Percentiles rank a stretch among this genome's conserved stretches.
phyloP scores from a whole-genome alignment of 2,329 filamentous ascomycete species.

The Pyricularia pennisetigena region DNA sequence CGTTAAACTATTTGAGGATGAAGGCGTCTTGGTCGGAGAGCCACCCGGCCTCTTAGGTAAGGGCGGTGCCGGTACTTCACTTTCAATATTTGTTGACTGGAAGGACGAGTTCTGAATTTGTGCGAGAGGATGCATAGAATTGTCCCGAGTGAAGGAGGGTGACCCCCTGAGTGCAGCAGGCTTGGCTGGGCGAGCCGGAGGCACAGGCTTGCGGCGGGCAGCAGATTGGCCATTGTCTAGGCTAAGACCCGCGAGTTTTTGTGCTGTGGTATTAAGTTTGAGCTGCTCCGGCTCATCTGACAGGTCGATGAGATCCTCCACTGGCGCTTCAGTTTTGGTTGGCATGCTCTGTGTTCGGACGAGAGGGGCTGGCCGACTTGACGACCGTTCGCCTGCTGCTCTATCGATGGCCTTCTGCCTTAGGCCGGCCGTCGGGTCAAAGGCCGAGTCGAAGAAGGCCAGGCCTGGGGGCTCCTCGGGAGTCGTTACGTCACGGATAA shows the following conservation, averaged over 20 bases:
- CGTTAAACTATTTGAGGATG: constrained; percentile 2
- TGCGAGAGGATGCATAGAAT: constrained; percentile 25
- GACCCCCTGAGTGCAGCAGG: constrained; percentile 42
- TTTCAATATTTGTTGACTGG: constrained; percentile 16
- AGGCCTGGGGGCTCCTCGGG: constrained; percentile 39
- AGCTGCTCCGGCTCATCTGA: constrained; percentile 38
- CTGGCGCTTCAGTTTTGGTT: constrained; percentile 21
- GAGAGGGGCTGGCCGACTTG: constrained; percentile 21
- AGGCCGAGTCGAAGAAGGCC: constrained; percentile 66
- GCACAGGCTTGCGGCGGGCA: constrained; percentile 21
- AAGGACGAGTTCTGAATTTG: constrained; percentile 30
- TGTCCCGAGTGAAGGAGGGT: constrained; percentile 18
- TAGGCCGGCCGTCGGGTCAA: constrained; percentile 15
- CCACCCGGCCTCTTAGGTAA: constrained; percentile 1
- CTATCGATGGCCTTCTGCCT: neutral
- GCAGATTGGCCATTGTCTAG: constrained; percentile 3
- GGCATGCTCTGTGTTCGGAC: constrained; percentile 17
- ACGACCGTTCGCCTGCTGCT: neutral
- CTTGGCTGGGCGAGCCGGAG: constrained; percentile 49
- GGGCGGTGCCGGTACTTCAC: constrained; percentile 6
- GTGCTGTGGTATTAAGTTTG: constrained; percentile 33
- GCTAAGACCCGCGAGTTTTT: constrained; percentile 16
- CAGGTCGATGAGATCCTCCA: constrained; percentile 52
- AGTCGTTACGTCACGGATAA: constrained; percentile 93
- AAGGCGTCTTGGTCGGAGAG: constrained; percentile 3